phyloP scores from a whole-genome alignment of 805 yeast genomes.

The Metschnikowia chrysomelidarum region DNA sequence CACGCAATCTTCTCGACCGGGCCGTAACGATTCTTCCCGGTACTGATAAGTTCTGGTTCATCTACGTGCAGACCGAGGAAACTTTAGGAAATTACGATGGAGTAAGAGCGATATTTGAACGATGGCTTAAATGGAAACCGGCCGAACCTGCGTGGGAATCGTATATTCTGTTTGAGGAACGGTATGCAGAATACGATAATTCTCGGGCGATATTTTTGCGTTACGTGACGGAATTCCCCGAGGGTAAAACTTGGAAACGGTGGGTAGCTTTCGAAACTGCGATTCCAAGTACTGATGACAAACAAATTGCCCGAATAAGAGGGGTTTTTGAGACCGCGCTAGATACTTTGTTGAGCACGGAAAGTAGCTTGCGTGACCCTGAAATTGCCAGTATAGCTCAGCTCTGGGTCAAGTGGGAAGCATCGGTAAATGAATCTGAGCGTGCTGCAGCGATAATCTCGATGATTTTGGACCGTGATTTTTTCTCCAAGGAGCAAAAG shows the following conservation, averaged over 20 bases:
- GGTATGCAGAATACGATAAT: constrained; percentile 56
- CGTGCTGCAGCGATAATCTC: constrained; percentile 59
- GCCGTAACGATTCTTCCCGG: constrained; percentile 74
- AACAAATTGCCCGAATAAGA: constrained; percentile 48
- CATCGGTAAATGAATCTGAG: constrained; percentile 54
- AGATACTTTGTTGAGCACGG: constrained; percentile 42
- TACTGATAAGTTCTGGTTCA: constrained; percentile 83
- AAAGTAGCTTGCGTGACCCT: constrained; percentile 8
- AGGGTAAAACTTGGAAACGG: constrained; percentile 59
- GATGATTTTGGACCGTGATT: constrained; percentile 41
- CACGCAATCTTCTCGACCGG: constrained; percentile 78
- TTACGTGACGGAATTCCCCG: constrained; percentile 39
- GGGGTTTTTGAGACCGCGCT: constrained; percentile 66
- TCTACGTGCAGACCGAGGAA: constrained; percentile 81
- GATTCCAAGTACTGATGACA: constrained; percentile 11
- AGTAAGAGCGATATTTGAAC: constrained; percentile 63
- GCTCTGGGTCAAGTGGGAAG: constrained; percentile 74
- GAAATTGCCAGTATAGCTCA: constrained; percentile 31
- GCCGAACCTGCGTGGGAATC: constrained; percentile 67
- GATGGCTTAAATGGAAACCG: constrained; percentile 85
- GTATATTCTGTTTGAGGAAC: constrained; percentile 66
- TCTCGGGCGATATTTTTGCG: constrained; percentile 58
- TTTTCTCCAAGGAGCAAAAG: constrained; percentile 13
- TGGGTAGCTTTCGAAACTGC: constrained; percentile 75
- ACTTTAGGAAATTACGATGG: constrained; percentile 60